phyloP scores from a whole-genome alignment of 352 stramenopile genomes.

The Thalassiosira ordinaria region DNA sequence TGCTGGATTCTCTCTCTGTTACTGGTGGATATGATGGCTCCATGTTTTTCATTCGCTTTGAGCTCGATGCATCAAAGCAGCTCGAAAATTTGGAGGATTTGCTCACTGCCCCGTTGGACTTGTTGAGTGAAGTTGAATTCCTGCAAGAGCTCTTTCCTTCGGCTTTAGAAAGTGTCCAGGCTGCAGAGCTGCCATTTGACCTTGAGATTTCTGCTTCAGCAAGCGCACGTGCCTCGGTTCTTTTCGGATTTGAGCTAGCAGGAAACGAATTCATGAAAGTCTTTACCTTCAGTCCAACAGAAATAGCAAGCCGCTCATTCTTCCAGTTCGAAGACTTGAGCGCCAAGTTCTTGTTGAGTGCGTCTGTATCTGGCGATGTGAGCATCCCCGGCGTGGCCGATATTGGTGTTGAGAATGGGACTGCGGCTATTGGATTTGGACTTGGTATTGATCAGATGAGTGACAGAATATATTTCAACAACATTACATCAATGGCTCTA shows the following conservation, averaged over 20 bases:
- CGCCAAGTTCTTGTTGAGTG: conserved; percentile 24
- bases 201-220: conserved; percentile 24
- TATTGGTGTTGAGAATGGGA: not conserved
- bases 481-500: conserved; percentile 10
- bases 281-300: no score
- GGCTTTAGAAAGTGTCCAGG: no score
- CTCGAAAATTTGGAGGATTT: conserved; percentile 12
- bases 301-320: conserved; percentile 17
- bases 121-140: conserved; percentile 35
- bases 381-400: conserved; percentile 16
- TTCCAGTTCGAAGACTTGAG: conserved; percentile 48
- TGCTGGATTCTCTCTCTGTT: conserved; percentile 42
- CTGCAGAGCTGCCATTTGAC: not conserved
- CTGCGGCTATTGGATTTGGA: conserved; percentile 28
- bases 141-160: conserved; percentile 24
- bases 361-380: conserved; percentile 16
- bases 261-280: no score
- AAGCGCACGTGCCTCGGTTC: conserved; percentile 27
- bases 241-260: no score
- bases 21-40: conserved; percentile 43
- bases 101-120: conserved; percentile 30
- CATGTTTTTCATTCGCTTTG: conserved; percentile 40
- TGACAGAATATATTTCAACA: conserved; percentile 34
- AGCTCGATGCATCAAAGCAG: conserved; percentile 48
- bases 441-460: conserved; percentile 31